Evolutionary conservation across 2,329 filamentous ascomycete species (phyloP).

Genomic region (Aspergillus sp.): DNA sequence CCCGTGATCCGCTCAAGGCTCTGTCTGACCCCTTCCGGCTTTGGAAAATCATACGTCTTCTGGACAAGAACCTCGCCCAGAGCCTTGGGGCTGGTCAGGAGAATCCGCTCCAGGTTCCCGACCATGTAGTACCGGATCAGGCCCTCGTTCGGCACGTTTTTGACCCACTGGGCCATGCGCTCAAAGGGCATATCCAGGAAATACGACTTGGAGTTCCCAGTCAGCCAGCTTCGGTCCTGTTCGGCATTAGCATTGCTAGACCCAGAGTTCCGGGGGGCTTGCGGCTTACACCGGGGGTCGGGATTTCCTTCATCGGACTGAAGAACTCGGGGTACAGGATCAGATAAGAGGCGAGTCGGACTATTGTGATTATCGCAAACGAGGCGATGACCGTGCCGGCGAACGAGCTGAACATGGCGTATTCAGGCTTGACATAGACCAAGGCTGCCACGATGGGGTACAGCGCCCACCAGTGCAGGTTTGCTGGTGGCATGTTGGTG

Average conservation of each 20-base stretch:
- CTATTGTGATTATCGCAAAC: constrained; percentile 12
- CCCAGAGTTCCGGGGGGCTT: too few species aligned
- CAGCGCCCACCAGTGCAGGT: background rate
- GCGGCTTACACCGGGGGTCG: constrained; percentile 43
- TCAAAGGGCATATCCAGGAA: constrained; percentile 31
- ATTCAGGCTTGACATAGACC: constrained; percentile 3
- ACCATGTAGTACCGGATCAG: constrained; percentile 57
- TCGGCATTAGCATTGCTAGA: too few species aligned
- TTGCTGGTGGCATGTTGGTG: background rate
- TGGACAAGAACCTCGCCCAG: constrained; percentile 61
- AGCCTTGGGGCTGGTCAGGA: constrained; percentile 53
- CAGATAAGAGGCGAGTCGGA: constrained; percentile 24
- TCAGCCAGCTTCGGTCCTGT: constrained; percentile 35
- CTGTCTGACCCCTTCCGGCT: constrained; percentile 44
- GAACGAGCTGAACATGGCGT: constrained; percentile 20
- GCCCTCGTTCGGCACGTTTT: constrained; percentile 56
- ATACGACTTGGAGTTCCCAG: constrained; percentile 35
- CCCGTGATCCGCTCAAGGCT: constrained; percentile 31
- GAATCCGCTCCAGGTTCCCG: constrained; percentile 54
- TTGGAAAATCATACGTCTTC: constrained; percentile 61
- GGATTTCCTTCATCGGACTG: constrained; percentile 50
- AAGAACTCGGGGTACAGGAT: constrained; percentile 51
- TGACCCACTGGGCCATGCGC: constrained; percentile 41
- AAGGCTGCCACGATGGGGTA: background rate
- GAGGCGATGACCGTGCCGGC: constrained; percentile 13